Conservation (phyloP, 2,329 filamentous ascomycete species). For the Helotiales sp. region DNA sequence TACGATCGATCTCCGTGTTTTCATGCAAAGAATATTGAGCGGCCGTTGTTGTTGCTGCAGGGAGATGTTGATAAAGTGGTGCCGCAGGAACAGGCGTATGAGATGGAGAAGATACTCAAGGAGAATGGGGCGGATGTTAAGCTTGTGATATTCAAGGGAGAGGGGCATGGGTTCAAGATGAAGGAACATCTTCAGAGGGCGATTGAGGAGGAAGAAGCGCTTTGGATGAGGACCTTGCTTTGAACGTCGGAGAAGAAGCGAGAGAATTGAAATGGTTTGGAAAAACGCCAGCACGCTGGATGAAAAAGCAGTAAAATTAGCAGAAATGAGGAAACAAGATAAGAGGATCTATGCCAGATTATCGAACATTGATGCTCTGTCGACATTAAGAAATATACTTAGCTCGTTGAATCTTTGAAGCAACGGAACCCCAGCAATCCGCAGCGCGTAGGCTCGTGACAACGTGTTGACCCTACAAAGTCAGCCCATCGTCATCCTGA, state of each 20-base stretch:
- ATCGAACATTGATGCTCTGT: no score
- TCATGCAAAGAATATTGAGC: slow-evolving; percentile 47
- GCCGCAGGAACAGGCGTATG: slow-evolving; percentile 54
- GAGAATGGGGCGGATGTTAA: slow-evolving; percentile 44
- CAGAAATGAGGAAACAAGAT: no score
- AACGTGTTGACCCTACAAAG: background rate
- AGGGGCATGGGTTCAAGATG: slow-evolving; percentile 51
- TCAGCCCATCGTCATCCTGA: slow-evolving; percentile 5
- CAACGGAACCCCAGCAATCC: no score
- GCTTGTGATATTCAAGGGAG: slow-evolving; percentile 48
- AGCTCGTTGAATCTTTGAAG: no score
- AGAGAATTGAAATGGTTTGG: no score
- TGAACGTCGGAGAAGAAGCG: background rate
- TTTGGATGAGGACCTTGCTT: slow-evolving; percentile 36
- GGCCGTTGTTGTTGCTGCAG: slow-evolving; percentile 56
- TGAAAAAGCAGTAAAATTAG: no score
- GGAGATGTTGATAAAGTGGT: slow-evolving; percentile 58
- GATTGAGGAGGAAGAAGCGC: slow-evolving; percentile 47
- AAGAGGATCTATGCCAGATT: no score
- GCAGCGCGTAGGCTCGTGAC: background rate
- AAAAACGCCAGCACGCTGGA: no score
- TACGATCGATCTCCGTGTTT: slow-evolving; percentile 49
- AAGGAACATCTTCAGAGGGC: slow-evolving; percentile 41
- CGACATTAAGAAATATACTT: no score
- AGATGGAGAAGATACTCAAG: slow-evolving; percentile 49